Evolutionary conservation across 1,284 basidiomycete genomes (phyloP), one percentile per base, ranked within the genome.

Genomic region (Ceratobasidium sp.): DNA sequence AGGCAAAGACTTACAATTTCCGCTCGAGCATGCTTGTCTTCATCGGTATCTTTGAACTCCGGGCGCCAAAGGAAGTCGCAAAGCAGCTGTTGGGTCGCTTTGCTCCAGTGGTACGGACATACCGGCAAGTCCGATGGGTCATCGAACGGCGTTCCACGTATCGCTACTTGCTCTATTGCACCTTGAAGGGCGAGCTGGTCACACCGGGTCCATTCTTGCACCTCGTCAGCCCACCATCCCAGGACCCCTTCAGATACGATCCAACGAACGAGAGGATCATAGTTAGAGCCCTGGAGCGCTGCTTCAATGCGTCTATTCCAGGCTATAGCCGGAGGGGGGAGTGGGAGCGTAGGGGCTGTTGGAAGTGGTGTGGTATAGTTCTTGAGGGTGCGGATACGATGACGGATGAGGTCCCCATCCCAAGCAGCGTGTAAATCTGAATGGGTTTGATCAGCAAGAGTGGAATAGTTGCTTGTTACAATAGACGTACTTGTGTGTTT

Each of bases 181-280:
- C 23, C 44, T 67, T 68, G 58, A 7, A 28, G 15, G 20, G 2
- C 33, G 23, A 44, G 44, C 23, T 76, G 80, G 1, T 94, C 93
- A 83, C 95, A 97, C 2, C 83, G 80, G 40, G 94, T 85, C 95
- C 95, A 97, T 3, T 83, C 80, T 0, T 89, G 83, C 23, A 89
- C 80, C 51, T 94, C 90, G 77, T 88, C 85, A 12, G 87, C 84
- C 91, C 94, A 96, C 82, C 88, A 87, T 28, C 88, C 86, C 33
- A 91, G 85, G 53, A 96, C 85, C 44, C 96, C 96, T 83, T 98
- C 95, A 88, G 90, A 91, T 83, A 97, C 90, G 81, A 97, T 91
- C 80, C 92, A 95, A 40, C 96, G 92, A 77, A 97, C 89, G 85
- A 94, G 97, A 0, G 95, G 90, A 85, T 97, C 96, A 84, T 97